Percentiles rank a stretch among this genome's conserved stretches.
phyloP scores from a whole-genome alignment of 331 rosid genomes.

The Rosa hybrid region DNA sequence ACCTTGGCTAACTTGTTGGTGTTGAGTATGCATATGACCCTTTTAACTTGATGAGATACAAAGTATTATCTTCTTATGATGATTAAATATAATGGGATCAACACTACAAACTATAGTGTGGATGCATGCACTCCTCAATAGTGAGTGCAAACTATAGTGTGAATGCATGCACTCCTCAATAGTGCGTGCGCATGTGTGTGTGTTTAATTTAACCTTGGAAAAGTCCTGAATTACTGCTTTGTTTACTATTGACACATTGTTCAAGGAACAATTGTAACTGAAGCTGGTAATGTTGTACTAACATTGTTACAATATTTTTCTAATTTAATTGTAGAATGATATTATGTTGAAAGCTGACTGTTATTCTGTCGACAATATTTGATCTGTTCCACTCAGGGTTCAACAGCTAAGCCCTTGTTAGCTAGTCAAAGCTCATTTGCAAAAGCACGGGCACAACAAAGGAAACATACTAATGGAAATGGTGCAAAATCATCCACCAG shows the following conservation, averaged over 20 bases:
- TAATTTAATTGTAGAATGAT: not conserved
- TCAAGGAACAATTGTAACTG: not conserved
- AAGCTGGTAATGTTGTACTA: not conserved
- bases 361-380: slow-evolving; percentile 5
- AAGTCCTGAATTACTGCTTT: not conserved
- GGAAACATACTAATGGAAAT: slow-evolving; percentile 62
- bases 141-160: not conserved
- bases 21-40: not conserved
- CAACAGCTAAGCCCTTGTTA: slow-evolving; percentile 41
- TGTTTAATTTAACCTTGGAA: not conserved
- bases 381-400: slow-evolving; percentile 42
- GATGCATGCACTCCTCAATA: not conserved
- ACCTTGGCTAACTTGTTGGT: not conserved
- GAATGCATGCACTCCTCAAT: not conserved
- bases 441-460: slow-evolving; percentile 57
- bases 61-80: not conserved
- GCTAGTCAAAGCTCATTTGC: slow-evolving; percentile 34
- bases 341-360: slow-evolving; percentile 4
- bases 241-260: not conserved
- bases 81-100: not conserved
- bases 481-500: slow-evolving; percentile 45
- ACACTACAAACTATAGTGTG: not conserved
- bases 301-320: not conserved
- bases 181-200: not conserved
- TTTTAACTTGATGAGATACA: not conserved